phyloP scores from a whole-genome alignment of 2,329 filamentous ascomycete genomes.

The Arthrocladium fulminans region DNA sequence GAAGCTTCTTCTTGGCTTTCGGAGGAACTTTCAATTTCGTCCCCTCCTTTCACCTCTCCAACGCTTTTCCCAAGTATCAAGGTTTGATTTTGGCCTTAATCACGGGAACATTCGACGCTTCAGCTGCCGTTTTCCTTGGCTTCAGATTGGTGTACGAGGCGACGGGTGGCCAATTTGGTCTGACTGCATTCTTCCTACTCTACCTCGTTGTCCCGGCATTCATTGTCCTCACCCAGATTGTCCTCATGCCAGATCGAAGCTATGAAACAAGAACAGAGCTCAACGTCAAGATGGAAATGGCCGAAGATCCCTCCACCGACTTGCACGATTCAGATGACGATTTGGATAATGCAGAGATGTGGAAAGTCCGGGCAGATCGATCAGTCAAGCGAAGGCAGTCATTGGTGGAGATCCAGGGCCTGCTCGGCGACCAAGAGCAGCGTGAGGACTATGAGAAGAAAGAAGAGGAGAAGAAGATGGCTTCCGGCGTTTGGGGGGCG shows the following conservation, averaged over 20 bases:
- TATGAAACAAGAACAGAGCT: conserved; percentile 76
- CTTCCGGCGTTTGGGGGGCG: conserved; percentile 74
- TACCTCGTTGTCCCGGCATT: conserved; percentile 63
- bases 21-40: conserved; percentile 75
- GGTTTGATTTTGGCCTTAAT: conserved; percentile 68
- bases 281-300: conserved; percentile 56
- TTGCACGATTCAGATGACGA: conserved; percentile 44
- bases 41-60: conserved; percentile 72
- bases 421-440: conserved; percentile 59
- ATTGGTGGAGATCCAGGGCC: conserved; percentile 58
- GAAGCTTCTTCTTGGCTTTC: conserved; percentile 65
- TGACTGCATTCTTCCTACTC: conserved; percentile 58
- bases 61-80: conserved; percentile 66
- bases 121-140: conserved; percentile 65
- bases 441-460: conserved; percentile 47
- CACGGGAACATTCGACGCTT: conserved; percentile 75
- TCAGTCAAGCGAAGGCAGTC: conserved; percentile 53
- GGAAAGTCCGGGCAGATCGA: conserved; percentile 43
- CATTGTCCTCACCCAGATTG: conserved; percentile 56
- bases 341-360: conserved; percentile 42
- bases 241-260: conserved; percentile 59
- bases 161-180: conserved; percentile 32
- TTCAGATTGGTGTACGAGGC: conserved; percentile 64
- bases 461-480: conserved; percentile 61
- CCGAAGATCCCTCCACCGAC: conserved; percentile 28